Evolutionary conservation across 495 filamentous ascomycete genomes (phyloP).

Genomic region (Penicillium roqueforti): DNA sequence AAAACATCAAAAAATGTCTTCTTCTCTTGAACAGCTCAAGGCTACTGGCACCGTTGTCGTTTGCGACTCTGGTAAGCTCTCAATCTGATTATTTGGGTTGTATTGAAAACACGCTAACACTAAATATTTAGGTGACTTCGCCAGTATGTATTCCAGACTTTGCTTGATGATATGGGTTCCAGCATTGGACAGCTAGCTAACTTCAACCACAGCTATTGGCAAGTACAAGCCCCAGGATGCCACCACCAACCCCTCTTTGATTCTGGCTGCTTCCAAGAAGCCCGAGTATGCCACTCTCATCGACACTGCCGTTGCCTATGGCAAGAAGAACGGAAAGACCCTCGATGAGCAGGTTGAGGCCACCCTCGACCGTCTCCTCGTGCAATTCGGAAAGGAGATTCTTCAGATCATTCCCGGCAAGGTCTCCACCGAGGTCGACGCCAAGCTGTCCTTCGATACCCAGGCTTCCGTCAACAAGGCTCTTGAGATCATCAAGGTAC

Average conservation of each 20-base stretch:
- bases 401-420: slow-evolving; percentile 95
- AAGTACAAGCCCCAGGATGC: slow-evolving; percentile 99
- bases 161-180: neutral
- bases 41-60: slow-evolving; percentile 92
- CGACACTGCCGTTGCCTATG: slow-evolving; percentile 79
- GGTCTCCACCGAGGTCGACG: slow-evolving; percentile 98
- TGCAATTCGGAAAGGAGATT: slow-evolving; percentile 97
- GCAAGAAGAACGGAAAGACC: slow-evolving; percentile 64
- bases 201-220: slow-evolving; percentile 70
- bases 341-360: slow-evolving; percentile 75
- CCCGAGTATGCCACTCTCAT: slow-evolving; percentile 90
- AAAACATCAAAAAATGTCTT: slow-evolving; percentile 62
- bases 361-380: slow-evolving; percentile 86
- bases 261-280: slow-evolving; percentile 98
- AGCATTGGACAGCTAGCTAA: slow-evolving; percentile 8
- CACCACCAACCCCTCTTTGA: slow-evolving; percentile 97
- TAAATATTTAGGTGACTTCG: slow-evolving; percentile 62
- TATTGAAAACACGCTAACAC: slow-evolving; percentile 20
- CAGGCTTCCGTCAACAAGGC: slow-evolving; percentile 92
- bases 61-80: slow-evolving; percentile 84
- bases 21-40: slow-evolving; percentile 94
- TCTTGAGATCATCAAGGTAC: slow-evolving; percentile 91
- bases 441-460: slow-evolving; percentile 92
- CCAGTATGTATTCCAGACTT: slow-evolving; percentile 51
- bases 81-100: neutral